These are phyloP conservation scores for Emericellopsis cladophorae DNA, from an alignment of 2,329 filamentous ascomycete species.

Conservation along the genomic window DNA sequence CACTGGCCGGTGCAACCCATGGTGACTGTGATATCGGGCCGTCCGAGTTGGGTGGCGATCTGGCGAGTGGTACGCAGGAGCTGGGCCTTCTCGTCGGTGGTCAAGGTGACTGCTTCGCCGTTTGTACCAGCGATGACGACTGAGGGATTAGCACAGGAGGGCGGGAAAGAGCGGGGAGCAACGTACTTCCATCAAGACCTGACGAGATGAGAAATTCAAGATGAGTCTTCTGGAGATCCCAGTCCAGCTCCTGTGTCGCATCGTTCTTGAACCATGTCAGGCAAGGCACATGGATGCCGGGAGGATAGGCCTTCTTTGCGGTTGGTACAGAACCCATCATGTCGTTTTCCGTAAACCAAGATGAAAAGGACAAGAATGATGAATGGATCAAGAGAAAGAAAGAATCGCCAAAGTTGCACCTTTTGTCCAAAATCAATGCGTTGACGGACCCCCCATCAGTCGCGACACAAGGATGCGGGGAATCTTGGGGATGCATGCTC, in stretches of 20 bases:
- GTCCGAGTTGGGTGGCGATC: slow-evolving; percentile 43
- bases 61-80: slow-evolving; percentile 50
- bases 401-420: too few relatives aligned
- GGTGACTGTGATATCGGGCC: slow-evolving; percentile 46
- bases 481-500: too few relatives aligned
- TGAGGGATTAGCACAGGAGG: slow-evolving; percentile 1
- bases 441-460: too few relatives aligned
- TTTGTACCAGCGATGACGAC: slow-evolving; percentile 62
- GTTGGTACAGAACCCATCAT: slow-evolving; percentile 15
- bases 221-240: slow-evolving; percentile 38
- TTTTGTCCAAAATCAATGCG: too few relatives aligned
- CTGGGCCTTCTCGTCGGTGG: slow-evolving; percentile 47
- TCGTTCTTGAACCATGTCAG: slow-evolving; percentile 41
- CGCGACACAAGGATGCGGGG: too few relatives aligned
- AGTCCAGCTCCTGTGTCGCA: slow-evolving; percentile 38
- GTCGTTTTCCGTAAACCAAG: not conserved
- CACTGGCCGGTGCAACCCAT: slow-evolving; percentile 55
- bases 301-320: slow-evolving; percentile 23
- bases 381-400: too few relatives aligned
- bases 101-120: slow-evolving; percentile 60
- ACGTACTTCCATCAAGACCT: slow-evolving; percentile 36
- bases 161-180: too few relatives aligned
- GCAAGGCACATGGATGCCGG: slow-evolving; percentile 42
- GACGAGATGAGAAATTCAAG: slow-evolving; percentile 39
- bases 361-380: too few relatives aligned